A percentile compares a stretch with the other conserved stretches of the same genome.
Evolutionary conservation across 805 yeast species (phyloP).

Genomic region (Candida ulmi): DNA sequence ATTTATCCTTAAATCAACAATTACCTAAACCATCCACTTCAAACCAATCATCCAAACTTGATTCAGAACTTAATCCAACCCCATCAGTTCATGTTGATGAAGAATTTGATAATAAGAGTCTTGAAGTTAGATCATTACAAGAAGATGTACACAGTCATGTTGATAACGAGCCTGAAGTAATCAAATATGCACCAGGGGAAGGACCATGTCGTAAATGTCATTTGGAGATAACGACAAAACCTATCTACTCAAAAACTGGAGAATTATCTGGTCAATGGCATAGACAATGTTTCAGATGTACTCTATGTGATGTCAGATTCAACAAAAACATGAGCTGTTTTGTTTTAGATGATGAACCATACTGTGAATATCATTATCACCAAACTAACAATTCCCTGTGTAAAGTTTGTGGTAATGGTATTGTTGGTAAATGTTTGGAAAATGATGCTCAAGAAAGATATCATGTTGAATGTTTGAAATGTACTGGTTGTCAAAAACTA

Average conservation of each 20-base stretch:
- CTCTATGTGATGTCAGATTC: slow-evolving; percentile 52
- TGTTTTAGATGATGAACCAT: slow-evolving; percentile 74
- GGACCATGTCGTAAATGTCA: slow-evolving; percentile 82
- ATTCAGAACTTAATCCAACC: no score
- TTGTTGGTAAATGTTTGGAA: slow-evolving; percentile 89
- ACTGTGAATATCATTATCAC: slow-evolving; percentile 77
- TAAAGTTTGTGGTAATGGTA: slow-evolving; percentile 61
- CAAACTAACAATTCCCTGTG: slow-evolving; percentile 71
- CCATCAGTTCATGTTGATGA: no score
- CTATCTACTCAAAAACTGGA: slow-evolving; percentile 79
- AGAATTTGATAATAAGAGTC: neutral
- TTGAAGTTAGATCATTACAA: no score
- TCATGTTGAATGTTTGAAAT: slow-evolving; percentile 69
- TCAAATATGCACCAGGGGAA: slow-evolving; percentile 47
- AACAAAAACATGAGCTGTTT: slow-evolving; percentile 63
- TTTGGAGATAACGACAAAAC: slow-evolving; percentile 47
- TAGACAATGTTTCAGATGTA: slow-evolving; percentile 75
- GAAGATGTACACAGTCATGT: no score
- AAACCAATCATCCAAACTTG: no score
- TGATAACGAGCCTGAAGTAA: neutral
- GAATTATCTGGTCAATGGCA: slow-evolving; percentile 94
- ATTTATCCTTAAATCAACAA: neutral
- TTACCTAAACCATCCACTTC: neutral
- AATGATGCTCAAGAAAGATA: slow-evolving; percentile 66
- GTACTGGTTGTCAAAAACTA: slow-evolving; percentile 49